Evolutionary conservation across 129 eudicot genomes (phyloP).

Genomic region (Ambrosia trifida): DNA sequence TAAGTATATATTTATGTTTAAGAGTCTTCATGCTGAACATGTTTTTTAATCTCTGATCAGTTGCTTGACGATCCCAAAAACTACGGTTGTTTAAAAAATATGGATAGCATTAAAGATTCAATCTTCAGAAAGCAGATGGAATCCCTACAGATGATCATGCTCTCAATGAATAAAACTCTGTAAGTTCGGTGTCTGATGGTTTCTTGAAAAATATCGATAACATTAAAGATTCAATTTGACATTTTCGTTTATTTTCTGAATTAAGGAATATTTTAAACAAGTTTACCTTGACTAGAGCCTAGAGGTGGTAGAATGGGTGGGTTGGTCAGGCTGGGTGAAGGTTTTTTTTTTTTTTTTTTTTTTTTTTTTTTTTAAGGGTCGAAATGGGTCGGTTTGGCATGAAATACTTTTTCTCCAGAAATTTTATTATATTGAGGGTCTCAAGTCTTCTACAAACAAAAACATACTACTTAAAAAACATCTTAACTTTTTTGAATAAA

Average conservation of each 20-base stretch:
- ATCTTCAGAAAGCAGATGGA: constrained; percentile 74
- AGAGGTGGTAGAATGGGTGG: too few species aligned
- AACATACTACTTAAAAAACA: background rate
- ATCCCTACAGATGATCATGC: constrained; percentile 58
- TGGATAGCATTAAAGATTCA: constrained; percentile 53
- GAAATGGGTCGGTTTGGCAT: too few species aligned
- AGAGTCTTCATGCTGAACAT: background rate
- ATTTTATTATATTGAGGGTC: background rate
- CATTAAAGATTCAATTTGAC: too few species aligned
- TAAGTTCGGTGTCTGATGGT: constrained; percentile 38
- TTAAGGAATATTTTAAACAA: background rate
- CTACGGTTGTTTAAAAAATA: constrained; percentile 57
- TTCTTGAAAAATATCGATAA: too few species aligned
- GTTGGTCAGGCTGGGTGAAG: too few species aligned
- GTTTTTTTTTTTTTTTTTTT: too few species aligned
- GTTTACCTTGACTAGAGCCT: background rate
- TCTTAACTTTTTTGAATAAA: background rate
- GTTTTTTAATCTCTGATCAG: constrained; percentile 32
- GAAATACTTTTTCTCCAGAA: background rate
- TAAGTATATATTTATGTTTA: background rate
- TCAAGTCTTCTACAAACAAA: background rate
- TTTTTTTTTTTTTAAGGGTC: too few species aligned
- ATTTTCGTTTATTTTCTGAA: background rate
- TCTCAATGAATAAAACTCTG: constrained; percentile 65
- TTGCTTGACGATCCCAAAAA: constrained; percentile 52